These are phyloP conservation scores for Aspergillus indologenus DNA, from an alignment of 495 filamentous ascomycete species.

Conservation along the genomic window DNA sequence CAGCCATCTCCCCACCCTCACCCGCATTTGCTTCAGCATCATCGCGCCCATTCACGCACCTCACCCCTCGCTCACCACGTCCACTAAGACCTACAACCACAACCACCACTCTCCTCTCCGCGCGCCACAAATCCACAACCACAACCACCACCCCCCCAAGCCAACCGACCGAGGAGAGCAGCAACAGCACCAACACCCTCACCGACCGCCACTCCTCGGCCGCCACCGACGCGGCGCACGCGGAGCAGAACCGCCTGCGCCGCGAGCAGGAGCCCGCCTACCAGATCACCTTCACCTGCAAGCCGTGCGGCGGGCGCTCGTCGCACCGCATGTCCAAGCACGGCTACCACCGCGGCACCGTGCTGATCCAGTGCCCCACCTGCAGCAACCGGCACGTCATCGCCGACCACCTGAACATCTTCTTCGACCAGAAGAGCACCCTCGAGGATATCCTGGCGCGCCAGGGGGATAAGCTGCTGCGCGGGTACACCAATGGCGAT, in stretches of 20 bases:
- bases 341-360: conserved; percentile 84
- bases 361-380: conserved; percentile 79
- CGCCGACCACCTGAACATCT: conserved; percentile 71
- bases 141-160: conserved; percentile 1
- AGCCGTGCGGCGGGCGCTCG: conserved; percentile 72
- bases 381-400: conserved; percentile 89
- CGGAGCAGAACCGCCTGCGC: conserved; percentile 31
- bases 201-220: conserved; percentile 26
- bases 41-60: conserved; percentile 22
- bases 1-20: conserved; percentile 8
- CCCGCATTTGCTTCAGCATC: conserved; percentile 5
- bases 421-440: conserved; percentile 39
- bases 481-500: conserved; percentile 49
- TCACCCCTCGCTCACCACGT: conserved; percentile 6
- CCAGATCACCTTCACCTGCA: conserved; percentile 87
- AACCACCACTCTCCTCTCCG: conserved; percentile 6
- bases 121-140: conserved; percentile 33
- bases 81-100: not conserved
- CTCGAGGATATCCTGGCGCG: conserved; percentile 37
- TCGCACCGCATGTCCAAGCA: conserved; percentile 82
- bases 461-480: conserved; percentile 31
- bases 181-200: conserved; percentile 23
- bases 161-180: not conserved
- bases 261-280: conserved; percentile 65
- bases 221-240: conserved; percentile 30